These are phyloP conservation scores for Trichoderma oligosporum DNA, from an alignment of 2,329 filamentous ascomycete species.

Conservation along the genomic window DNA sequence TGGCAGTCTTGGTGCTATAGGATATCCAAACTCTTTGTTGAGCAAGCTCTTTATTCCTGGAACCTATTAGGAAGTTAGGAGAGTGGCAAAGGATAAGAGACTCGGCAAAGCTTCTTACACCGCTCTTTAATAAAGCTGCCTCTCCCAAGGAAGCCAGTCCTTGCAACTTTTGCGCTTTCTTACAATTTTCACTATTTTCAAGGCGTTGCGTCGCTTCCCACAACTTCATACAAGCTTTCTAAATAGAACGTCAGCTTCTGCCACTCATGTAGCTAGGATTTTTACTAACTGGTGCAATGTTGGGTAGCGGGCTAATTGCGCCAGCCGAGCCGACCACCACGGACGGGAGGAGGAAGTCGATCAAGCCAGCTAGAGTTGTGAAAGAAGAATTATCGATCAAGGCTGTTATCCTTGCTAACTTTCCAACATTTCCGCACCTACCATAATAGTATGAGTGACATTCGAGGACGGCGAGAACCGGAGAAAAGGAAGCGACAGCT, in stretches of 20 bases:
- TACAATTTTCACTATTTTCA: not conserved
- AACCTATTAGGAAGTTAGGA: not conserved
- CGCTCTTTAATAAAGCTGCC: not conserved
- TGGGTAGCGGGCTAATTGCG: slow-evolving; percentile 1
- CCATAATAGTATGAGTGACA: not conserved
- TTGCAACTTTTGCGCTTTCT: not conserved
- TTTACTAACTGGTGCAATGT: not conserved
- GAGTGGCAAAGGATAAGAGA: not conserved
- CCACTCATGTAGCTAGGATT: rapidly evolving
- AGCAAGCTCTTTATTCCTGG: not conserved
- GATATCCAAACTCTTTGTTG: slow-evolving; percentile 1
- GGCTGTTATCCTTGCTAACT: not conserved
- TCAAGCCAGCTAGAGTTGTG: not conserved
- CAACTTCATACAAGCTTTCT: not conserved
- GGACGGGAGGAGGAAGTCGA: slow-evolving; percentile 3
- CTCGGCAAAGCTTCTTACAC: not conserved
- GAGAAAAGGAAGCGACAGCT: not conserved
- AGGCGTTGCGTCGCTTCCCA: not conserved
- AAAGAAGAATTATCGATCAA: not conserved
- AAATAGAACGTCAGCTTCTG: not conserved
- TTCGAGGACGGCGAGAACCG: not conserved
- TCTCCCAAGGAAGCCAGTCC: not conserved
- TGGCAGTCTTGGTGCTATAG: not conserved
- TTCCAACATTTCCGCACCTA: not conserved
- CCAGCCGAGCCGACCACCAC: slow-evolving; percentile 2